Percentiles rank a stretch among this genome's conserved stretches.
Evolutionary conservation across 2,329 filamentous ascomycete genomes (phyloP).

Genomic region (Epichloe gansuensis): DNA sequence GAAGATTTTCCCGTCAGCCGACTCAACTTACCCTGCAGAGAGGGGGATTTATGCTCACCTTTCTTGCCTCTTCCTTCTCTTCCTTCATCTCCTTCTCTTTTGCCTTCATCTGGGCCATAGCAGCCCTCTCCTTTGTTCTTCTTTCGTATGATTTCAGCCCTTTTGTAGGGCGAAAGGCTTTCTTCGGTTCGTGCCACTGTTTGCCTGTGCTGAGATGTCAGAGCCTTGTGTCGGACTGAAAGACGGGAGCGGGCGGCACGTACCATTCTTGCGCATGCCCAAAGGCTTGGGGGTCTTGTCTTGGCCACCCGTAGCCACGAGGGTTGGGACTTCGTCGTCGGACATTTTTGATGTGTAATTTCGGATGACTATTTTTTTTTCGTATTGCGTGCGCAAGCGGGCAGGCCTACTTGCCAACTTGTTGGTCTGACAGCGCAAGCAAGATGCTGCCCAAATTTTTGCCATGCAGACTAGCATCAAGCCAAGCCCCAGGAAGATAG

Average conservation of each 20-base stretch:
- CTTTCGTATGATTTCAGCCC: constrained; percentile 72
- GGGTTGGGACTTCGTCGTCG: neutral
- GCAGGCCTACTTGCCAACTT: neutral
- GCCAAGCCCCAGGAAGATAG: neutral
- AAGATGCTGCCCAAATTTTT: constrained; percentile 1
- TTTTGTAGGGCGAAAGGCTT: constrained; percentile 70
- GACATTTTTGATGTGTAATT: constrained; percentile 1
- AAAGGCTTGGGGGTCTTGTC: constrained; percentile 27
- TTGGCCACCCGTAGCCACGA: constrained; percentile 10
- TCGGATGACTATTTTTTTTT: neutral
- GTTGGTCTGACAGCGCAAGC: neutral
- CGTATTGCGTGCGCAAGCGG: neutral
- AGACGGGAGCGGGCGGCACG: constrained; percentile 9
- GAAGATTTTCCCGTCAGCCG: constrained; percentile 2
- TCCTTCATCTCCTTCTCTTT: constrained; percentile 94
- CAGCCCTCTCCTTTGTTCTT: constrained; percentile 57
- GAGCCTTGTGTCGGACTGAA: constrained; percentile 1
- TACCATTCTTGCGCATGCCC: constrained; percentile 80
- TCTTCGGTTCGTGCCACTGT: constrained; percentile 80
- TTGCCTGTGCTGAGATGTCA: constrained; percentile 52
- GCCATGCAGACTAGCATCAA: neutral
- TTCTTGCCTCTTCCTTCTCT: constrained; percentile 80
- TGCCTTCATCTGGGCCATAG: constrained; percentile 68
- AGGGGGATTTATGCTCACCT: constrained; percentile 41
- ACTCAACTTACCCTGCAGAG: neutral